Evolutionary conservation across 257 asterid species (phyloP).

Genomic region (Solanum arcanum): DNA sequence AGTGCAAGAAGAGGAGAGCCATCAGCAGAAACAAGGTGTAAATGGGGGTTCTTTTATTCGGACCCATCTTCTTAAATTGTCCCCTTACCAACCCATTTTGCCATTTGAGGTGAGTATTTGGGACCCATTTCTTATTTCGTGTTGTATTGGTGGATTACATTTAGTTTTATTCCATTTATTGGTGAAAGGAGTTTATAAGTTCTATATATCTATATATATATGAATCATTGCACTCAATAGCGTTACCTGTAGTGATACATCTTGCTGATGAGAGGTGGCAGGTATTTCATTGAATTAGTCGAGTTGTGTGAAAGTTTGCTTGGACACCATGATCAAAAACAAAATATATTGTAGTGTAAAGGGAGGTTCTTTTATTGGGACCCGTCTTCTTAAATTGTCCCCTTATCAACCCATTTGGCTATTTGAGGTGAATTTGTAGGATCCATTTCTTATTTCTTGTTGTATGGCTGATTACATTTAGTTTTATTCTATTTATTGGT

Average conservation of each 20-base stretch:
- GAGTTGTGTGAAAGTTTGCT: not conserved
- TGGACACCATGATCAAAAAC: not conserved
- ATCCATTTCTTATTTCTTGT: not conserved
- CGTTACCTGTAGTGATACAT: not conserved
- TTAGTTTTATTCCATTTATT: not conserved
- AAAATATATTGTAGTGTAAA: not conserved
- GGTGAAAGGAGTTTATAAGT: not conserved
- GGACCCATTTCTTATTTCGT: not conserved
- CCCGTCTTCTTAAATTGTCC: conserved; percentile 66
- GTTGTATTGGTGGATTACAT: too few species aligned
- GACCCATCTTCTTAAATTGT: conserved; percentile 65
- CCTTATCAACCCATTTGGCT: conserved; percentile 89
- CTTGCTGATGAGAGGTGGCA: not conserved
- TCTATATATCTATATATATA: not conserved
- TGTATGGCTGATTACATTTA: not conserved
- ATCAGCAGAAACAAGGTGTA: conserved; percentile 11
- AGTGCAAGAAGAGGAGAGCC: conserved; percentile 38
- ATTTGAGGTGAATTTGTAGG: conserved; percentile 48
- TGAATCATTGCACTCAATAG: not conserved
- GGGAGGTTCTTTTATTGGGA: conserved; percentile 71
- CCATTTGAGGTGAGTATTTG: conserved; percentile 68
- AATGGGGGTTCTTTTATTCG: conserved; percentile 77
- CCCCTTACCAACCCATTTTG: conserved; percentile 84
- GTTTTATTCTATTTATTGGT: not conserved
- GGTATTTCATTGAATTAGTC: not conserved